Base-by-base conservation (phyloP, 257 asterid species). In the Eustoma russellianum region DNA sequence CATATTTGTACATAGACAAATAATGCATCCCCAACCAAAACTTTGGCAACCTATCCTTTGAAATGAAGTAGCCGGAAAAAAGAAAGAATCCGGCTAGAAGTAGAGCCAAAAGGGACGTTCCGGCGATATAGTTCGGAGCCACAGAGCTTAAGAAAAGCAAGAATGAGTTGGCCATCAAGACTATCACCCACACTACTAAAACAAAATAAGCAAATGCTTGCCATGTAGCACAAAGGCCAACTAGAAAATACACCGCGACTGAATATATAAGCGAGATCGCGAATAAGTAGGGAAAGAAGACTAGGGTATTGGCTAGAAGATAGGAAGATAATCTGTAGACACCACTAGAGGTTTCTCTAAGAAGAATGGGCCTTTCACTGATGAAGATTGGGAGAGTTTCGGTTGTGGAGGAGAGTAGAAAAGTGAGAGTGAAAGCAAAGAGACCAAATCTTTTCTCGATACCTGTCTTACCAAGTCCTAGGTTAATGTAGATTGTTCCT, bases 321-420 rank as follows among this genome's bases (percentile, higher is more conserved):
- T 85, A 81, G 0, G 98, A 92, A 0, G 98, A 92, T 16, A 92
- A 56, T 34, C 98, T 70, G 83, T 92, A 92, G 46, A 88, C 82
- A 44, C 98, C 98, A 53, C 97, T 74, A 5, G 98, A 87, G 3
- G 91, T 76, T 77, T 92, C 98, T 61, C 95, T 59, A 0, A 92
- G 35, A 0, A 92, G 73, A 56, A 92, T 92, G 0, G 98, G 97
- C 38, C 98, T 61, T 63, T 87, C 97, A 54, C 79, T 74, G 72
- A 92, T 81, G 85, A 82, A 92, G 28, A 92, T 92, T 1, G 98
- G 97, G 0, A 92, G 90, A 2, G 95, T 88, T 58, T 92, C 95
- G 0, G 98, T 88, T 1, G 98, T 88, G 65, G 94, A 85, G 18
- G 98, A 85, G 53, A 92, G 95, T 55, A 88, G 96, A 53, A 92